phyloP scores from a whole-genome alignment of 495 filamentous ascomycete species.

The Delitschia confertaspora region DNA sequence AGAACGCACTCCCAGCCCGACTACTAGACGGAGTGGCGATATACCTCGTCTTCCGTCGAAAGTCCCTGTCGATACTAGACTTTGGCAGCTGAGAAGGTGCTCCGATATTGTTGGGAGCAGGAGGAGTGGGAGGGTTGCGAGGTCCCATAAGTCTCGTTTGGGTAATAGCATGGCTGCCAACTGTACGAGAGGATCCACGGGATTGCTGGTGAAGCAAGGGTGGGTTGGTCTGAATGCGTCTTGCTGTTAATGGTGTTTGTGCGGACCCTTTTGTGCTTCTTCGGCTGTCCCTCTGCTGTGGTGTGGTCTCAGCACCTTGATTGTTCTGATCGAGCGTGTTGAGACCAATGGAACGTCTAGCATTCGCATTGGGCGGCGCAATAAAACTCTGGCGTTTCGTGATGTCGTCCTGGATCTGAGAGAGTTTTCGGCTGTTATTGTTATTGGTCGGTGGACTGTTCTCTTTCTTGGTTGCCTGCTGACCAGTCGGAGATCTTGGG shows the following conservation, averaged over 20 bases:
- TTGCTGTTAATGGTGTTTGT: conserved; percentile 5
- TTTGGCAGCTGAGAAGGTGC: conserved; percentile 1
- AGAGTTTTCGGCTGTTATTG: conserved; percentile 9
- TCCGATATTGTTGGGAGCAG: neutral
- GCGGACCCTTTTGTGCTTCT: neutral
- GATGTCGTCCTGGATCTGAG: conserved; percentile 5
- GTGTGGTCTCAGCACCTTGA: conserved; percentile 2
- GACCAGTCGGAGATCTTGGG: neutral
- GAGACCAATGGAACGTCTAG: conserved; percentile 3
- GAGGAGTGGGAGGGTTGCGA: conserved; percentile 10
- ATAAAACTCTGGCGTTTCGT: neutral
- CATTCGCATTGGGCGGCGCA: neutral
- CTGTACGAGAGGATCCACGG: neutral
- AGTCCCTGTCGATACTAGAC: conserved; percentile 8
- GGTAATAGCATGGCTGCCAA: conserved; percentile 3
- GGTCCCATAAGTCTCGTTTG: conserved; percentile 21
- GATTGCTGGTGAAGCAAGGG: neutral
- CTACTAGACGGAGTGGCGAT: neutral
- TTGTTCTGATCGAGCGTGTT: conserved; percentile 3
- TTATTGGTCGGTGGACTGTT: conserved; percentile 13
- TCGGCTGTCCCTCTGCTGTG: conserved; percentile 1
- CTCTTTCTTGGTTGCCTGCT: conserved; percentile 6
- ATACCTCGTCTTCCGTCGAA: conserved; percentile 8
- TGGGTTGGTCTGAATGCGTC: conserved; percentile 1
- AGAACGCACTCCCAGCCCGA: neutral